phyloP scores from a whole-genome alignment of 441 rosid genomes.

The Breynia disticha region DNA sequence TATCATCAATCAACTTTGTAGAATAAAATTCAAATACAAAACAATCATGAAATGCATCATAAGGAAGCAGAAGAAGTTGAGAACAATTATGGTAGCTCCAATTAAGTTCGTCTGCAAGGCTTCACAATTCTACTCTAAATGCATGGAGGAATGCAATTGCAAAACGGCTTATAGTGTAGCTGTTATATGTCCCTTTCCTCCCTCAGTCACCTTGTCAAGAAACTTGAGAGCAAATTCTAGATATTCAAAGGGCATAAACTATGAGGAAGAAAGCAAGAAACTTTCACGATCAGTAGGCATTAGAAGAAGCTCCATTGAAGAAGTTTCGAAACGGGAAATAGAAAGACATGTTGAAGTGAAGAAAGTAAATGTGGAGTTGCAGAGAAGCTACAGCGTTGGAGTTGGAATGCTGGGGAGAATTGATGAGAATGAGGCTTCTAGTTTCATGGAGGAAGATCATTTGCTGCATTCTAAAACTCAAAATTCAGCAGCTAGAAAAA shows the following conservation, averaged over 20 bases:
- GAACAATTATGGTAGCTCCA: conserved; percentile 19
- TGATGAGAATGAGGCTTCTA: conserved; percentile 34
- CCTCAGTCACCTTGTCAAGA: background rate
- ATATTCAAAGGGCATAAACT: background rate
- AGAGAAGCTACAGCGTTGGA: conserved; percentile 29
- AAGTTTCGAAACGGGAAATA: too few relatives aligned
- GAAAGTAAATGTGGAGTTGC: background rate
- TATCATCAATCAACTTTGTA: background rate
- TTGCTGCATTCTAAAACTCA: background rate
- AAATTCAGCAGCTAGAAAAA: background rate
- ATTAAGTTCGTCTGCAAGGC: conserved; percentile 25
- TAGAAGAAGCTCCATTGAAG: conserved; percentile 3
- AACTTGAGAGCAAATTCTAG: background rate
- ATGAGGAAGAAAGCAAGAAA: conserved; percentile 16
- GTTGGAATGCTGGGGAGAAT: conserved; percentile 39
- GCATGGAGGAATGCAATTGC: conserved; percentile 16
- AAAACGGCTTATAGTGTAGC: conserved; percentile 12
- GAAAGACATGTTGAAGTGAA: background rate
- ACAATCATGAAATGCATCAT: conserved; percentile 17
- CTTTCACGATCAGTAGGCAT: conserved; percentile 16
- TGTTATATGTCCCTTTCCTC: conserved; percentile 7
- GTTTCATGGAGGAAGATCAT: background rate
- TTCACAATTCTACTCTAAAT: conserved; percentile 24
- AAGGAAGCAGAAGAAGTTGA: conserved; percentile 22
- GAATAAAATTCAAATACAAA: too few relatives aligned